Conservation (phyloP, 225 moss, liverwort and hornwort species). For the Straminergon stramineum region DNA sequence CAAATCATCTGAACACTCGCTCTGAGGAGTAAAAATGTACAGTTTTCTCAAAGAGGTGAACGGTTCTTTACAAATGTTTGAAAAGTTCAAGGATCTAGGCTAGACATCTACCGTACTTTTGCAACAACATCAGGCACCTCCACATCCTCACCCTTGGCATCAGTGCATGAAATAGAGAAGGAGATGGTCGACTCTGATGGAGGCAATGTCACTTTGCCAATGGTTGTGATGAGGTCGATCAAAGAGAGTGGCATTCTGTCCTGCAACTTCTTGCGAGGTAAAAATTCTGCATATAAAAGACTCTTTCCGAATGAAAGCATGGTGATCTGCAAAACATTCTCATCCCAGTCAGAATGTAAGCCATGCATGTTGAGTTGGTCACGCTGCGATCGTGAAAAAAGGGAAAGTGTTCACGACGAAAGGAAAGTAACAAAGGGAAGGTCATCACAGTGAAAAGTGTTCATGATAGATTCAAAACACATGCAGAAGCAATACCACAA, state of each 20-base stretch:
- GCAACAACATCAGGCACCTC: constrained; percentile 92
- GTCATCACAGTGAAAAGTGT: neutral
- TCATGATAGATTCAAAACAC: neutral
- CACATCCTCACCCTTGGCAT: constrained; percentile 78
- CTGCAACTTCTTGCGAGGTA: constrained; percentile 84
- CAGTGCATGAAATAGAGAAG: constrained; percentile 90
- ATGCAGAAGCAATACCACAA: neutral
- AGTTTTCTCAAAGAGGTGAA: constrained; percentile 28
- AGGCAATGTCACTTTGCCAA: constrained; percentile 86
- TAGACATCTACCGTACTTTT: constrained; percentile 51
- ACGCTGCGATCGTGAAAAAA: neutral
- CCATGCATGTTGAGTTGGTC: neutral
- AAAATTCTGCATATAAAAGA: constrained; percentile 89
- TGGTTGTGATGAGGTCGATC: constrained; percentile 67
- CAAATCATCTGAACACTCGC: constrained; percentile 19
- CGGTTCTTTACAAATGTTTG: constrained; percentile 32
- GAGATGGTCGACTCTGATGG: constrained; percentile 68
- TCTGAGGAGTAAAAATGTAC: constrained; percentile 41
- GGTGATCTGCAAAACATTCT: constrained; percentile 53
- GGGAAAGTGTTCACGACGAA: neutral
- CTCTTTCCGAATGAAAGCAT: constrained; percentile 95
- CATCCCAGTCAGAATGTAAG: neutral
- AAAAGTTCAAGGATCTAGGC: neutral
- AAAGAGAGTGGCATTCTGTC: constrained; percentile 81
- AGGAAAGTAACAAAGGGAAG: neutral